A percentile compares a stretch with the other conserved stretches of the same genome.
These are phyloP conservation scores for Xylariaceae sp. DNA, from an alignment of 2,329 filamentous ascomycete genomes.

Conservation along the genomic window DNA sequence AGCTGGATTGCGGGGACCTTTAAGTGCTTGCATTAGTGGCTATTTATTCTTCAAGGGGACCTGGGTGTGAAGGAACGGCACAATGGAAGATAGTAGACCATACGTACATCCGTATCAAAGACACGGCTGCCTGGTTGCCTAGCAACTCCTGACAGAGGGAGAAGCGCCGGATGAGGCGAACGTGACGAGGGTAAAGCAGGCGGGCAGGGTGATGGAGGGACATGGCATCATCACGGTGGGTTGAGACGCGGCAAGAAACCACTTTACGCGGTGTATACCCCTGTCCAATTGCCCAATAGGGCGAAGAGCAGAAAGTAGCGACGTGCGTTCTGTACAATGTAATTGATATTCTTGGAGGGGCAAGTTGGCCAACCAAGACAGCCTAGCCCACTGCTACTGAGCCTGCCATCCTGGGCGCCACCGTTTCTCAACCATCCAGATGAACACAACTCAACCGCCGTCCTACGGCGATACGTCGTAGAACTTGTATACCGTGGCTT, in stretches of 20 bases:
- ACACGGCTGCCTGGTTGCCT: slow-evolving; percentile 32
- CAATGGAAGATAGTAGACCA: slow-evolving; percentile 17
- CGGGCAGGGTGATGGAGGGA: slow-evolving; percentile 24
- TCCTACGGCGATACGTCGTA: too few relatives aligned
- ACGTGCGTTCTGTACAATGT: neutral
- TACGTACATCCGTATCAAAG: slow-evolving; percentile 29
- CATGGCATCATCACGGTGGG: slow-evolving; percentile 29
- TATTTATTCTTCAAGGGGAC: slow-evolving; percentile 14
- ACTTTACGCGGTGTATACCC: slow-evolving; percentile 39
- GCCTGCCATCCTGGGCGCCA: too few relatives aligned
- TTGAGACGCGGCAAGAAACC: slow-evolving; percentile 33
- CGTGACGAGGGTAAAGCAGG: slow-evolving; percentile 23
- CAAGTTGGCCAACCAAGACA: too few relatives aligned
- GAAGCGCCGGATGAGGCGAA: slow-evolving; percentile 16
- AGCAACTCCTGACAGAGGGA: slow-evolving; percentile 28
- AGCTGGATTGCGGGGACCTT: slow-evolving; percentile 13
- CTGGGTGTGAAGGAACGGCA: slow-evolving; percentile 23
- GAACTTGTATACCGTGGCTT: too few relatives aligned
- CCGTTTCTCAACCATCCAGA: too few relatives aligned
- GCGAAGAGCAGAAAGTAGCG: slow-evolving; percentile 6
- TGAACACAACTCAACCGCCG: too few relatives aligned
- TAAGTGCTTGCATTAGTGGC: slow-evolving; percentile 36
- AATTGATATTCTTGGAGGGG: too few relatives aligned
- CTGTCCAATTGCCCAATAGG: slow-evolving; percentile 19
- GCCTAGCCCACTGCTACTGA: too few relatives aligned